Conservation (phyloP, 352 stramenopile genomes). For the Thraustochytrium striatum region DNA sequence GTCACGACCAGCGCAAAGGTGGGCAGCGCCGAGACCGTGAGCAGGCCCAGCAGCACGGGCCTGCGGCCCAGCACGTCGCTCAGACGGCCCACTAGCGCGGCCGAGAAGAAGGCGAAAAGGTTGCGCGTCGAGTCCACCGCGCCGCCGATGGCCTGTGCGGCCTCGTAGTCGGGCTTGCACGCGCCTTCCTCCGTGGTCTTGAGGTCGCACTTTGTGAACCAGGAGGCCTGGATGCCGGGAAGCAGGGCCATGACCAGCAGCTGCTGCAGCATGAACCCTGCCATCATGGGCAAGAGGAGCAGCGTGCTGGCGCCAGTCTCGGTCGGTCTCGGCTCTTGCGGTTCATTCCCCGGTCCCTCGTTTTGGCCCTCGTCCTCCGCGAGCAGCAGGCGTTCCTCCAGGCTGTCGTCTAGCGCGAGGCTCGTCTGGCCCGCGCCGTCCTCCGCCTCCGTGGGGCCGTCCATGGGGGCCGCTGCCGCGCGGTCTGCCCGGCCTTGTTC, state of each 20-base stretch:
- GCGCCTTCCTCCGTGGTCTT: neutral
- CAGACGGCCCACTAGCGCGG: slow-evolving; percentile 10
- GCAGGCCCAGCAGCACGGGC: neutral
- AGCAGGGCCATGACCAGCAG: slow-evolving; percentile 19
- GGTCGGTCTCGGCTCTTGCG: too few relatives aligned
- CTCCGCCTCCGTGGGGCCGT: too few relatives aligned
- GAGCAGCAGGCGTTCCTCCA: too few relatives aligned
- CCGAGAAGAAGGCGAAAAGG: slow-evolving; percentile 42
- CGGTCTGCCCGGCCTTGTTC: too few relatives aligned
- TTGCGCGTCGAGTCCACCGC: slow-evolving; percentile 29
- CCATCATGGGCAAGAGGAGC: neutral
- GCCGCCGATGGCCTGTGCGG: slow-evolving; percentile 20
- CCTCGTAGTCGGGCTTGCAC: slow-evolving; percentile 25
- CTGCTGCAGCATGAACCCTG: neutral
- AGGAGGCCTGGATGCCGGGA: neutral
- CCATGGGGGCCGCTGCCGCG: too few relatives aligned
- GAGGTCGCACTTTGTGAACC: slow-evolving; percentile 26
- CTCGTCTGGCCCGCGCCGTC: too few relatives aligned
- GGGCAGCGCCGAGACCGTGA: neutral
- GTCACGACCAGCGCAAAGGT: slow-evolving; percentile 23
- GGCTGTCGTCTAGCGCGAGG: too few relatives aligned
- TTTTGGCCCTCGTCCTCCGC: too few relatives aligned
- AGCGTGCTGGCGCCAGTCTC: neutral
- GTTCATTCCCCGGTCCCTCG: too few relatives aligned
- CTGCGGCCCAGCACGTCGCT: slow-evolving; percentile 19